Evolutionary conservation across 371 early-diverging fungal species (phyloP), one percentile per base, ranked within the genome.

Genomic region (Actinomucor elegans): DNA sequence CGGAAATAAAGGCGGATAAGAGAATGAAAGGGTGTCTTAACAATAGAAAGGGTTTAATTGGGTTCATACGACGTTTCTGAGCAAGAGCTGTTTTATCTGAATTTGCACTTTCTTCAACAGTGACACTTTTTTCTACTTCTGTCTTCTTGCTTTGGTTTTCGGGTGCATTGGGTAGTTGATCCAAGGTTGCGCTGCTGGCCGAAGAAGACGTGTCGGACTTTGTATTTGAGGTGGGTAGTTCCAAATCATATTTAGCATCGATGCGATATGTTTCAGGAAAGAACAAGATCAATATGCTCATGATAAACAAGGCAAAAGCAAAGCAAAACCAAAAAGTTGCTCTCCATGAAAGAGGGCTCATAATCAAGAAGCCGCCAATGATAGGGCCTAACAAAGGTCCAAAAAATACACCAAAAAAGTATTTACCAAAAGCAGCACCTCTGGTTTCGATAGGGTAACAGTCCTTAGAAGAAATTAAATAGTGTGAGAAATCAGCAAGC

Each of bases 251-350:
- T 23, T 57, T 60, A 9, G 21, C 37, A 23, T 51, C 41, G 4
- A 45, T 50, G 11, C 85, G 79, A 35, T 76, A 84, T 0, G 88
- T 87, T 49, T 89, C 89, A 1, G 85, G 84, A 40, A 84, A 45
- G 18, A 81, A 66, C 49, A 86, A 73, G 33, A 80, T 57, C 0
- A 48, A 48, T 12, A 59, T 17, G 20, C 43, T 23, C 6, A 59
- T 20, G 9, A 62, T 65, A 8, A 55, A 55, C 14, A 59, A 36
- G 10, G 56, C 62, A 50, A 65, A 56, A 9, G 63, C 69, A 35
- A 69, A 65, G 8, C 62, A 62, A 18, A 69, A 59, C 65, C 61
- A 59, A 27, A 69, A 69, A 2, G 66, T 65, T 18, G 69, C 69
- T 36, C 59, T 36, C 65, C 66, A 65, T 23, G 43, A 34, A n/a